These are phyloP conservation scores for Penicillium sp. DNA, from an alignment of 2,329 filamentous ascomycete species.

Conservation along the genomic window DNA sequence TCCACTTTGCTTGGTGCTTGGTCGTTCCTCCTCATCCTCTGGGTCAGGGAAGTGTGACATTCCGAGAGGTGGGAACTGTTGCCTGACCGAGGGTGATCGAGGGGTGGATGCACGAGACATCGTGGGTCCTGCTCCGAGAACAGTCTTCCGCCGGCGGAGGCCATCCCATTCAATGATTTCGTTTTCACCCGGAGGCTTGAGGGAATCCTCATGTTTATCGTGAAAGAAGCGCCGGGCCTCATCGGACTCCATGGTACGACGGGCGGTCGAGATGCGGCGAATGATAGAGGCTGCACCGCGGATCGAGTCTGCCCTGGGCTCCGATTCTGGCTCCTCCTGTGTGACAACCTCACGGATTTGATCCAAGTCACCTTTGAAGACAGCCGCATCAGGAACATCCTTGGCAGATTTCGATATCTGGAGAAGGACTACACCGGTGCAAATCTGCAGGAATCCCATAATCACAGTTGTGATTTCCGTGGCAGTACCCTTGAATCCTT, in stretches of 20 bases:
- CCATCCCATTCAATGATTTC: constrained; percentile 91
- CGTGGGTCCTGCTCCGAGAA: constrained; percentile 48
- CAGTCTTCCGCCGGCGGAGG: constrained; percentile 68
- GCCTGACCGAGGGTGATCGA: constrained; percentile 43
- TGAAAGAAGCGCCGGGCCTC: constrained; percentile 77
- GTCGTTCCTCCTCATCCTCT: constrained; percentile 48
- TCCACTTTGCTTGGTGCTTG: constrained; percentile 30
- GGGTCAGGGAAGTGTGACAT: constrained; percentile 82
- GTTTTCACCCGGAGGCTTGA: constrained; percentile 75
- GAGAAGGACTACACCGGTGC: constrained; percentile 83
- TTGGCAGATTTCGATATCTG: constrained; percentile 98
- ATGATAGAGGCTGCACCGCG: constrained; percentile 87
- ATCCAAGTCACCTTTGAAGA: constrained; percentile 89
- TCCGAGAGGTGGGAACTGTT: constrained; percentile 73
- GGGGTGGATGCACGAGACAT: constrained; percentile 43
- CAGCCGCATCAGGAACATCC: constrained; percentile 88
- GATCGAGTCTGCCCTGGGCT: constrained; percentile 94
- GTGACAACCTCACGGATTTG: constrained; percentile 94
- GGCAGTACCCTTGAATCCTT: constrained; percentile 84
- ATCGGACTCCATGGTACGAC: constrained; percentile 74
- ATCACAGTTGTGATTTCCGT: constrained; percentile 83
- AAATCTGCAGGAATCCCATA: constrained; percentile 91
- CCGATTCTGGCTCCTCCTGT: constrained; percentile 91
- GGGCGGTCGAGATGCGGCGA: constrained; percentile 71
- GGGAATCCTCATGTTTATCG: constrained; percentile 69